Percentiles rank a stretch among this genome's conserved stretches.
These are phyloP conservation scores for Musa schizocarpa DNA, from an alignment of 176 grass and related monocot genomes.

Conservation along the genomic window DNA sequence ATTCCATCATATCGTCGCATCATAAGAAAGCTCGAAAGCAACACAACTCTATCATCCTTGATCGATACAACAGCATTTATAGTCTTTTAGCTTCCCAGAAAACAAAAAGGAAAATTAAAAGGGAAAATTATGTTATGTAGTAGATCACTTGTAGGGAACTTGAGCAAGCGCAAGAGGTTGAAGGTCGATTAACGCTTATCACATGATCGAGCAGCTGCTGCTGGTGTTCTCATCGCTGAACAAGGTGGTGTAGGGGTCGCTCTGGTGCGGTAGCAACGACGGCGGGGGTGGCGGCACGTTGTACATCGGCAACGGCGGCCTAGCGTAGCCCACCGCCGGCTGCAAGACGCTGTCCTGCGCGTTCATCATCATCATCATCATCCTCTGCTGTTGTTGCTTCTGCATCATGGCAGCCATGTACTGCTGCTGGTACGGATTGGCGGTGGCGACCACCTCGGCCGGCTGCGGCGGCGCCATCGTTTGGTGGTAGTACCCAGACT, in stretches of 20 bases:
- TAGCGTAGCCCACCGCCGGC: slow-evolving; percentile 10
- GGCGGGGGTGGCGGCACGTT: not conserved
- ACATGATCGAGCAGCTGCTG: slow-evolving; percentile 7
- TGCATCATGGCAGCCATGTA: slow-evolving; percentile 31
- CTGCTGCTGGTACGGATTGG: slow-evolving; percentile 18
- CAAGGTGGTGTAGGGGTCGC: slow-evolving; percentile 3
- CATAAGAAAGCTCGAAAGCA: no score
- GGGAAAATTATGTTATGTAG: no score
- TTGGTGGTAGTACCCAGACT: slow-evolving; percentile 38
- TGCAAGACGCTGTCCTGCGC: not conserved
- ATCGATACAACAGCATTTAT: no score
- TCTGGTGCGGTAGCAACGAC: not conserved
- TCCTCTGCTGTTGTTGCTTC: slow-evolving; percentile 27
- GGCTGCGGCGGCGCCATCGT: not conserved
- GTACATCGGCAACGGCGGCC: slow-evolving; percentile 4
- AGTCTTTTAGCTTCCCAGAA: no score
- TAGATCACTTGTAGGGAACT: no score
- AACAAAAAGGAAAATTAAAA: no score
- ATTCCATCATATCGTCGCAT: no score
- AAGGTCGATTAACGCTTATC: not conserved
- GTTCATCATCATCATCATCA: slow-evolving; percentile 23
- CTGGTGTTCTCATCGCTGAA: slow-evolving; percentile 12
- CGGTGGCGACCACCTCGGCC: not conserved
- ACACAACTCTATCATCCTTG: no score
- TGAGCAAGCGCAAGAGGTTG: not conserved